Conservation (phyloP, 2,329 filamentous ascomycete species). For the Cladorrhinum sp. region DNA sequence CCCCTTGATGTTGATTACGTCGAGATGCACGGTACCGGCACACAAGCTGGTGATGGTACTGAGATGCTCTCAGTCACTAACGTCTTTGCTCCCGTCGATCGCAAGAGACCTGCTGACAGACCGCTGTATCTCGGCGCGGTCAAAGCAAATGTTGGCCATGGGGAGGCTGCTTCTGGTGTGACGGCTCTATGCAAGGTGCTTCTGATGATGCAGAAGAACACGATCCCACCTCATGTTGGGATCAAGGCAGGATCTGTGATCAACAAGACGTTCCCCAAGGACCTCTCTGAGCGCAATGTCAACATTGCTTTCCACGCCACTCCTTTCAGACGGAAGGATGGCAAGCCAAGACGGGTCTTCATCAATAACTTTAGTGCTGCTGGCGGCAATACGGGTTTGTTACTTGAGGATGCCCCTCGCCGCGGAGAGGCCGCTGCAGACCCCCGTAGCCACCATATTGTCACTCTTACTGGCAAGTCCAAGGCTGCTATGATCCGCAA, state of each 20-base stretch:
- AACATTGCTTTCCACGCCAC: slow-evolving; percentile 56
- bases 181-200: slow-evolving; percentile 64
- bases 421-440: slow-evolving; percentile 39
- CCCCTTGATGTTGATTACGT: slow-evolving; percentile 77
- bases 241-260: slow-evolving; percentile 58
- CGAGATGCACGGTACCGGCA: slow-evolving; percentile 88
- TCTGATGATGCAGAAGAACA: slow-evolving; percentile 60
- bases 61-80: slow-evolving; percentile 76
- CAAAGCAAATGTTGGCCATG: slow-evolving; percentile 64
- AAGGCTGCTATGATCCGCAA: slow-evolving; percentile 58
- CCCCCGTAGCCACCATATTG: slow-evolving; percentile 54
- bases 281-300: slow-evolving; percentile 56
- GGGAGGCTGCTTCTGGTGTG: slow-evolving; percentile 59
- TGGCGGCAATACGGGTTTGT: slow-evolving; percentile 66
- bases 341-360: slow-evolving; percentile 47
- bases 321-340: slow-evolving; percentile 47
- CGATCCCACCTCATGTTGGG: slow-evolving; percentile 64
- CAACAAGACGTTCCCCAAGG: slow-evolving; percentile 57
- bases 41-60: slow-evolving; percentile 76
- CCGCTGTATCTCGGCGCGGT: slow-evolving; percentile 61
- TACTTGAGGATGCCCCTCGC: slow-evolving; percentile 60
- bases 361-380: slow-evolving; percentile 71
- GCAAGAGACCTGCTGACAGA: slow-evolving; percentile 45
- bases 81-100: slow-evolving; percentile 47
- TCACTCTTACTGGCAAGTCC: slow-evolving; percentile 57